Conservation (phyloP, 352 stramenopile species). For the Peronospora destructor region DNA sequence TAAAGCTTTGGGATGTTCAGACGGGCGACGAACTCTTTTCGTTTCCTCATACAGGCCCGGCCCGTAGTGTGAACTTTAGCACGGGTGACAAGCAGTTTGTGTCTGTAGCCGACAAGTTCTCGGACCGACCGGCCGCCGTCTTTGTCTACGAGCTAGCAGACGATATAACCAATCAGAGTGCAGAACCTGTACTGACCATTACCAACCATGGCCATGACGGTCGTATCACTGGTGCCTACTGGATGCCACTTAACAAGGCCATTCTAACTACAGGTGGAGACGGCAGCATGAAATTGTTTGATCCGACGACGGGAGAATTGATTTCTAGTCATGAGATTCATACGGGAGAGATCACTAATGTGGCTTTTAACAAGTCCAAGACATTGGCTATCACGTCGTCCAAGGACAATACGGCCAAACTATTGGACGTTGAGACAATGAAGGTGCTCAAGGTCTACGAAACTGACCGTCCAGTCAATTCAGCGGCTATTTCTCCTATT, state of each 20-base stretch:
- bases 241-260: constrained; percentile 80
- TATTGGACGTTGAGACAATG: constrained; percentile 93
- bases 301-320: constrained; percentile 60
- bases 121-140: constrained; percentile 64
- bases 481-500: constrained; percentile 94
- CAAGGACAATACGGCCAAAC: constrained; percentile 95
- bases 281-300: constrained; percentile 73
- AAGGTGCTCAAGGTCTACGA: constrained; percentile 97
- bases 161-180: constrained; percentile 48
- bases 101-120: constrained; percentile 82
- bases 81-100: constrained; percentile 82
- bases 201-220: constrained; percentile 74
- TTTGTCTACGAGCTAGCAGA: constrained; percentile 78
- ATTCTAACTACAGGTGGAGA: constrained; percentile 85
- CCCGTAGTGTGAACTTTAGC: constrained; percentile 82
- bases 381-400: constrained; percentile 95
- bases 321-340: constrained; percentile 87
- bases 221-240: constrained; percentile 77
- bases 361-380: constrained; percentile 95
- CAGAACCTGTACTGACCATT: constrained; percentile 65
- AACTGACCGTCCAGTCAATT: constrained; percentile 98
- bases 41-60: constrained; percentile 77
- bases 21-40: constrained; percentile 84
- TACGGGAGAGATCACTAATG: constrained; percentile 94
- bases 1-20: constrained; percentile 89